phyloP scores from a whole-genome alignment of 2,329 filamentous ascomycete genomes.

The Lecanoromycetidae sp. region DNA sequence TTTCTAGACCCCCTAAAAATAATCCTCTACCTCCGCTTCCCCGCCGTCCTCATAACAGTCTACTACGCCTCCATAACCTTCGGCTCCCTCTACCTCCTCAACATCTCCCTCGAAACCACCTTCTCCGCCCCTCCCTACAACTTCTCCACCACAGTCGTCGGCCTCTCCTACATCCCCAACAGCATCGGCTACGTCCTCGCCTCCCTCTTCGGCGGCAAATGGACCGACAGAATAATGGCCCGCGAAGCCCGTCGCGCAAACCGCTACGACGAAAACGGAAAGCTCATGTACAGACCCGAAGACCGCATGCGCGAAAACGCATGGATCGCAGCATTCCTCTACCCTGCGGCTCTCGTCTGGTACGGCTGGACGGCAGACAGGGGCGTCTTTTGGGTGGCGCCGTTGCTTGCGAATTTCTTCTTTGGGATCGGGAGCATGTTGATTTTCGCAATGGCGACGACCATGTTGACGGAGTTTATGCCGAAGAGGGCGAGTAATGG shows the following conservation, averaged over 20 bases:
- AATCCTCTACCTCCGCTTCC: conserved; percentile 59
- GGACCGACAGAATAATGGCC: conserved; percentile 73
- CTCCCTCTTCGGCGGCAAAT: conserved; percentile 58
- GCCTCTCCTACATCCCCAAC: conserved; percentile 64
- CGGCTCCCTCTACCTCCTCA: conserved; percentile 61
- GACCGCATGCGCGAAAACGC: conserved; percentile 75
- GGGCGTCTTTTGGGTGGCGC: conserved; percentile 50
- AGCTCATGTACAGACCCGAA: conserved; percentile 58
- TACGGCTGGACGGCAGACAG: conserved; percentile 64
- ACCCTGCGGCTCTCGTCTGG: conserved; percentile 57
- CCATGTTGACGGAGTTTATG: conserved; percentile 37
- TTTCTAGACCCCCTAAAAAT: conserved; percentile 63
- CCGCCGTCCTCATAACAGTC: conserved; percentile 60
- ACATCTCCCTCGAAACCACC: conserved; percentile 61
- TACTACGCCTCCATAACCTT: conserved; percentile 65
- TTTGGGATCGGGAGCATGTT: conserved; percentile 72
- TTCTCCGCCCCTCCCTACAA: conserved; percentile 57
- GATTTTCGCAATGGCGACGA: conserved; percentile 42
- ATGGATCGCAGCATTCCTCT: conserved; percentile 60
- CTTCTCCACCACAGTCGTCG: conserved; percentile 56
- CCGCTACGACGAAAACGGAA: conserved; percentile 54
- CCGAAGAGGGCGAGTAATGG: conserved; percentile 28
- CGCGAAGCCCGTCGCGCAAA: conserved; percentile 59
- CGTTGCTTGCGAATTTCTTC: conserved; percentile 53
- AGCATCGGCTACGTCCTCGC: conserved; percentile 60